Evolutionary conservation across 768 basidiomycete genomes (phyloP), one percentile per base, ranked within the genome.

Genomic region (Lenzites betulinus): DNA sequence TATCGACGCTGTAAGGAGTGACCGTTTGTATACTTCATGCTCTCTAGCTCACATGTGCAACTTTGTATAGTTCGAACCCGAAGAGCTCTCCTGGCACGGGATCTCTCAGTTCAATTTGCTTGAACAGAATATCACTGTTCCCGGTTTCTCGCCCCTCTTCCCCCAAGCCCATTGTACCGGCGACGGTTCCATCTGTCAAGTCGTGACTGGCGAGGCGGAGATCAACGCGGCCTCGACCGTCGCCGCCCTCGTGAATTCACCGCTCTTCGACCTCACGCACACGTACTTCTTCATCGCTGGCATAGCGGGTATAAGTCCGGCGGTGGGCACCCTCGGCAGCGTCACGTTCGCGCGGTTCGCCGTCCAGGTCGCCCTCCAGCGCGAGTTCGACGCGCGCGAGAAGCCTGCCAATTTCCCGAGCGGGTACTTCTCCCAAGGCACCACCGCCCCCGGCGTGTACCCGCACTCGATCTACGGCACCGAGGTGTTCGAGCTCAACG

Each of bases 401-500:
- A 76, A 73, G 23, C 77, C 77, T 1, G 33, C 54, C 9, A 70
- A 74, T 55, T 76, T 72, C 69, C 36, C 72, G 3, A 75, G 76
- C 0, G 78, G 78, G 1, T 79, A 77, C 63, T 73, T 74, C 55
- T 68, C 74, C 1, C 70, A 67, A 41, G 75, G 73, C 2, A 65
- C 72, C 23, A 63, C 44, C 25, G 64, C 56, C 7, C 75, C 75
- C 1, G 70, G 66, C 42, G 48, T 68, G 42, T 66, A 60, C 25
- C 74, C 71, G 12, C 58, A 60, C 13, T 47, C 54, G 28, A 63
- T 76, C 25, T 78, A 79, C 64, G 78, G 79, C n/a, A 79, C 77
- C 22, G 78, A 79, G 69, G 74, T 79, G n/a, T 79, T 75, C 67
- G 76, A 78, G 68, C 66, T 80, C 59, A 80, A 79, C 67, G 77